Evolutionary conservation across 192 early-diverging fungal genomes (phyloP), one percentile per base, ranked within the genome.

Genomic region (Coemansia sp.): DNA sequence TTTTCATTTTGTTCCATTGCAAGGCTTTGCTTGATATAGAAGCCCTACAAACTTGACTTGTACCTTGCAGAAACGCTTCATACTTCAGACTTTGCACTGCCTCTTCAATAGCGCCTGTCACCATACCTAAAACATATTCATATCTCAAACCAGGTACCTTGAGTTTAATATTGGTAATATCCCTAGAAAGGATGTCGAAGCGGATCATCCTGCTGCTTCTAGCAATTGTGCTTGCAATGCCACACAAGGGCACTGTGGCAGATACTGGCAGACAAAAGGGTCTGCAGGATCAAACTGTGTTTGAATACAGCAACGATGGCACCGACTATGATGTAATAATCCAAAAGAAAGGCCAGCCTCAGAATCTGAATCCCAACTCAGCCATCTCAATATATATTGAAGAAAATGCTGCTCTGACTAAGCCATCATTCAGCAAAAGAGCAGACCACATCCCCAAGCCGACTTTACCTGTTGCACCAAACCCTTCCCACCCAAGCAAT

Each of bases 221-320:
- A 44, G 38, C 38, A 44, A 14, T 14, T 44, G 38, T 44, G 14
- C 12, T 44, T 16, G 38, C 38, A 44, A 9, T 44, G 3, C 38
- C 16, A 16, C 14, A 16, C 16, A 14, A 44, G 10, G 38, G 12
- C 16, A 14, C 38, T 44, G 22, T 38, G 56, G 22, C 32, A 10
- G 48, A 60, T 18, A n/a, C 6, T 18, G 54, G 19, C 52, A 28
- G 12, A 25, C 24, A 24, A 10, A 4, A 27, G 10, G 23, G 32
- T 7, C 18, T 51, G 32, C 27, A 57, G 18, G 12, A 26, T n/a
- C 18, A 54, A 16, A 6, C 54, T 18, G 27, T 14, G 2, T 27
- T 25, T 2, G 56, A 64, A 26, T 64, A 56, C 31, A 27, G 44
- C 21, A 70, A 70, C 25, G 55, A 64, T 25, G 68, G 68, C 32